Conservation (phyloP, 306 rosid species). For the Corylus avellana region DNA sequence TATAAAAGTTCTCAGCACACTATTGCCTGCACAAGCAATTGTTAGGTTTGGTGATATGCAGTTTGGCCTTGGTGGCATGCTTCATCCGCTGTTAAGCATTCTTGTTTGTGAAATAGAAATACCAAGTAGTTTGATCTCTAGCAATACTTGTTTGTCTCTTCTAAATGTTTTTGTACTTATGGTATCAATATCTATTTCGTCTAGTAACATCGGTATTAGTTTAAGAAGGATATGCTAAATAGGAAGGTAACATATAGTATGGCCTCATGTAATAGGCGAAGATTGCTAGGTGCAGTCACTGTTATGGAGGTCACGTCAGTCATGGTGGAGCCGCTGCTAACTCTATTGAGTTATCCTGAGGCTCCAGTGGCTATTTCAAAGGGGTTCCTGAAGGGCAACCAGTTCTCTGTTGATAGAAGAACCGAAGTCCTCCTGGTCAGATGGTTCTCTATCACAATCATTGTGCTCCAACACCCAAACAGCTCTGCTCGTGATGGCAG, state of each 20-base stretch:
- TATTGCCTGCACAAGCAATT: neutral
- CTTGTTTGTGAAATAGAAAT: neutral
- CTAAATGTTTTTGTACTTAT: neutral
- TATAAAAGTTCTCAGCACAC: neutral
- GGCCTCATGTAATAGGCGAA: neutral
- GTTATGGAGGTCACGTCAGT: too few species aligned
- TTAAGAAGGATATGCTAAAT: neutral
- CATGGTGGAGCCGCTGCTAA: too few species aligned
- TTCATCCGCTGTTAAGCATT: neutral
- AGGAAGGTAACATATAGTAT: neutral
- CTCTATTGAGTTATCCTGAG: too few species aligned
- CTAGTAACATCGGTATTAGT: neutral
- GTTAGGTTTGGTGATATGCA: neutral
- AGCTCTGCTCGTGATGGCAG: too few species aligned
- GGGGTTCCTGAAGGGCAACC: too few species aligned
- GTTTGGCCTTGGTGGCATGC: conserved; percentile 8
- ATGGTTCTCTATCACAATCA: too few species aligned
- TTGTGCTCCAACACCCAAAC: too few species aligned
- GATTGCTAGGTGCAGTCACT: too few species aligned
- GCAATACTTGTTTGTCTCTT: neutral
- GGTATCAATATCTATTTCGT: neutral
- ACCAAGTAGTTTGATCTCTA: neutral
- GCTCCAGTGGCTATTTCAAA: too few species aligned
- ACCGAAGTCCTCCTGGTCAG: too few species aligned
- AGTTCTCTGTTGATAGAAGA: too few species aligned